Conservation (phyloP, 129 eudicot genomes). For the Rutidosis leptorrhynchoides region DNA sequence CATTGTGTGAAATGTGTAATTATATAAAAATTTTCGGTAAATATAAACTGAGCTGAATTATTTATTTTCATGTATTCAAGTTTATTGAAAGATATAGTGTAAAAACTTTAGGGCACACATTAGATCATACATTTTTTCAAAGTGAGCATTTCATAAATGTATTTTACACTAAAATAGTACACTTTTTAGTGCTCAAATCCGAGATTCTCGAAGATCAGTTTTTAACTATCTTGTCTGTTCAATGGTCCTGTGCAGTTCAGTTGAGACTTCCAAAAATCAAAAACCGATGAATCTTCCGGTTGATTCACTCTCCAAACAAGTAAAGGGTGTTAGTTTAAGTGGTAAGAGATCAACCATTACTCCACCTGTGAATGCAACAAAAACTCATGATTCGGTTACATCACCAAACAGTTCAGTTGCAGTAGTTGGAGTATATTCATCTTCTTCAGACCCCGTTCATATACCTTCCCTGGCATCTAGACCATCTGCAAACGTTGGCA, state of each 20-base stretch:
- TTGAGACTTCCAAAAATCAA: constrained; percentile 42
- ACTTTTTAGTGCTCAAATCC: no score
- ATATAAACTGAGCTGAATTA: no score
- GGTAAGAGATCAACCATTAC: constrained; percentile 39
- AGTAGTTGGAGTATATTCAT: constrained; percentile 85
- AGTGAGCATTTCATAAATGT: neutral
- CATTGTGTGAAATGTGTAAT: no score
- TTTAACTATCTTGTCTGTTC: no score
- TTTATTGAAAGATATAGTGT: neutral
- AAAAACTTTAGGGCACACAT: neutral
- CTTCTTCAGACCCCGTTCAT: constrained; percentile 94
- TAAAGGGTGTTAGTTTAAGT: constrained; percentile 37
- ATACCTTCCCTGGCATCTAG: constrained; percentile 75
- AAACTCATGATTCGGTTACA: constrained; percentile 41
- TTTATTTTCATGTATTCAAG: neutral
- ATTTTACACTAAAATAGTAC: neutral
- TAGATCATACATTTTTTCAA: neutral
- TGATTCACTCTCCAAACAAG: constrained; percentile 45
- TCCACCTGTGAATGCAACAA: constrained; percentile 33
- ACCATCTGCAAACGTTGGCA: constrained; percentile 74
- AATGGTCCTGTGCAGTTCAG: constrained; percentile 32
- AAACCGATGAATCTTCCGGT: constrained; percentile 31
- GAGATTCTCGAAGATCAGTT: neutral
- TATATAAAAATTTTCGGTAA: no score
- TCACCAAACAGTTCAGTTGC: constrained; percentile 52